Evolutionary conservation across 2,329 filamentous ascomycete genomes (phyloP), one percentile per base, ranked within the genome.

Genomic region (Fusarium sp.): DNA sequence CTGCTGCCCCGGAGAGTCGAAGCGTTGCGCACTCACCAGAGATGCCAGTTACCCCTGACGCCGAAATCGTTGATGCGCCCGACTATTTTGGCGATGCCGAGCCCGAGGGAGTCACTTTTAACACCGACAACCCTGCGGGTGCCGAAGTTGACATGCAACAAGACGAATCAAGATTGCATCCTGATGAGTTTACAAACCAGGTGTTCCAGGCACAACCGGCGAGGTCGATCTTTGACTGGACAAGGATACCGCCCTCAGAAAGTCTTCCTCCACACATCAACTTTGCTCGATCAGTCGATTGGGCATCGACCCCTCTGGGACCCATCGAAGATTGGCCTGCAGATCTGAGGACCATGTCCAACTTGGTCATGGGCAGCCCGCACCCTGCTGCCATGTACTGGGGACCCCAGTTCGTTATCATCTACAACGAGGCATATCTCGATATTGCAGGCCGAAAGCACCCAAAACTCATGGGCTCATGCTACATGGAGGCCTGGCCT

Each of bases 331-430:
- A 86, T 57, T 97, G 94, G 93, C 85, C 88, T 1, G 84, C 89
- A 34, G 93, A 95, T 76, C 83, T 96, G 58, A 89, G 94, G 63
- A 89, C 91, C 71, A 94, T 95, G 91, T 92, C 93, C 59, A 96
- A 95, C 80, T 83, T 96, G 50, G 90, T 97, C 75, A 95, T 96
- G 93, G 92, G 89, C 16, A 93, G 90, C 67, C 93, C 93, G 13
- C 91, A 94, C 78, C 92, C 93, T 2, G 90, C 91, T 6, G 92
- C 92, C 9, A 90, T 95, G 87, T 96, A 95, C 80, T 96, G 94
- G 93, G 93, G 93, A 0, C 85, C 87, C 3, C 91, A 95, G 14
- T 85, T 89, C 47, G 87, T 91, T 18, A 88, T 88, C 9, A 89
- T 94, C 11, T 94, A 94, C 82, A 94, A 94, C 75, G 92, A 93